These are phyloP conservation scores for Amylocystis lapponica DNA, from an alignment of 768 basidiomycete species.

Conservation along the genomic window DNA sequence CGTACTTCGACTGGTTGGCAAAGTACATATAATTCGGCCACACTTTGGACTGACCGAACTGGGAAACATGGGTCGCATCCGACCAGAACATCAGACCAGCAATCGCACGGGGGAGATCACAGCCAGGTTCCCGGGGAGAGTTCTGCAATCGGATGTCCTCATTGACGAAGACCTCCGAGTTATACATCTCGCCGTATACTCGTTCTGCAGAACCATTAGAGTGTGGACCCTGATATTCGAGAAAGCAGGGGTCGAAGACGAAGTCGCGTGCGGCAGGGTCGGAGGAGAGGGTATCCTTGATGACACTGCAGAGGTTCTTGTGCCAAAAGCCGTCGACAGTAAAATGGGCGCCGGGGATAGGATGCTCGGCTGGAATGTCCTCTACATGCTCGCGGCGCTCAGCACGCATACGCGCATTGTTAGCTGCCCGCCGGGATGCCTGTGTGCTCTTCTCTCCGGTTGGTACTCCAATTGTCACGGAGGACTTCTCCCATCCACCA, in stretches of 20 bases:
- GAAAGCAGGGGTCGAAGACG: constrained; percentile 5
- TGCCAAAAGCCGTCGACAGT: constrained; percentile 26
- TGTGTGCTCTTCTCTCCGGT: not conserved
- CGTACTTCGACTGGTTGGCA: constrained; percentile 40
- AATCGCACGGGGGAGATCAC: constrained; percentile 14
- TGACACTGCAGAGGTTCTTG: constrained; percentile 13
- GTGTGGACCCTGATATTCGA: not conserved
- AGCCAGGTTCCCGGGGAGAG: constrained; percentile 13
- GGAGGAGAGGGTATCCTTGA: not conserved
- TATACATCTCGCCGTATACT: constrained; percentile 13
- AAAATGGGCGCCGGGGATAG: constrained; percentile 16
- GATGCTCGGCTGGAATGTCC: constrained; percentile 15
- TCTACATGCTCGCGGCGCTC: not conserved
- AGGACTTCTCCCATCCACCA: constrained; percentile 3
- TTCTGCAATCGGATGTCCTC: constrained; percentile 7
- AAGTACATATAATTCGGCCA: constrained; percentile 38
- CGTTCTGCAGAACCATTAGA: constrained; percentile 1
- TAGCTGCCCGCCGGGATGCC: constrained; percentile 1
- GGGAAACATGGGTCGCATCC: constrained; percentile 25
- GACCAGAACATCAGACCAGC: constrained; percentile 26
- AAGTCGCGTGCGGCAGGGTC: constrained; percentile 3
- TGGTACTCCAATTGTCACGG: constrained; percentile 6
- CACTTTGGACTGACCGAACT: constrained; percentile 23
- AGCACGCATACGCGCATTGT: not conserved
- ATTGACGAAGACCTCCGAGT: constrained; percentile 9